A percentile compares a stretch with the other conserved stretches of the same genome.
These are phyloP conservation scores for Populus alba DNA, from an alignment of 345 rosid species.

Conservation along the genomic window DNA sequence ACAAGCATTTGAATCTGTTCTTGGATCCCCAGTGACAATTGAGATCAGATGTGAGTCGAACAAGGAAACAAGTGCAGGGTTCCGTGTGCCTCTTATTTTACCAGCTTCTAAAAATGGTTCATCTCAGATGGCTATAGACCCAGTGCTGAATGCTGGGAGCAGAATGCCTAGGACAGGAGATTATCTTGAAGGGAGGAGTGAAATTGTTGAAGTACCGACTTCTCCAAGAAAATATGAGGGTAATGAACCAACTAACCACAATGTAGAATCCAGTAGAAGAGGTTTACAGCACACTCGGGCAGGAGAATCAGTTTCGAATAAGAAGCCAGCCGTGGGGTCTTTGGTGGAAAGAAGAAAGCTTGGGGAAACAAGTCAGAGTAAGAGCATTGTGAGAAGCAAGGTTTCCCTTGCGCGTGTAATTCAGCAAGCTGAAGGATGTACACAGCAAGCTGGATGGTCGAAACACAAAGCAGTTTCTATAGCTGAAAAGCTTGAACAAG, in stretches of 20 bases:
- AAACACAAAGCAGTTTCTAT: slow-evolving; percentile 77
- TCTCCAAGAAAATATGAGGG: slow-evolving; percentile 40
- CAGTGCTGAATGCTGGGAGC: slow-evolving; percentile 18
- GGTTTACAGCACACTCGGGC: slow-evolving; percentile 23
- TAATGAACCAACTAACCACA: slow-evolving; percentile 26
- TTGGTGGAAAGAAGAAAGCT: slow-evolving; percentile 41
- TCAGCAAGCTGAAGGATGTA: slow-evolving; percentile 81
- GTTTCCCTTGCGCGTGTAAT: slow-evolving; percentile 84
- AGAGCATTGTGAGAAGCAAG: slow-evolving; percentile 87
- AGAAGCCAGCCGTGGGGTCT: slow-evolving; percentile 25
- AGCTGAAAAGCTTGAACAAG: slow-evolving; percentile 94
- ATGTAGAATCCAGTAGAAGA: slow-evolving; percentile 30
- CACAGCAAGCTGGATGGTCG: slow-evolving; percentile 71
- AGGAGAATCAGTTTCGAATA: slow-evolving; percentile 28
- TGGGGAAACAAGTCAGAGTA: slow-evolving; percentile 54
- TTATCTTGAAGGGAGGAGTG: slow-evolving; percentile 48
- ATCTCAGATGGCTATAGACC: slow-evolving; percentile 27
- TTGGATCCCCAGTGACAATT: slow-evolving; percentile 70
- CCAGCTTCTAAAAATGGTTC: slow-evolving; percentile 44
- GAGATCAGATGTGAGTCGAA: slow-evolving; percentile 71
- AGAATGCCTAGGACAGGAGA: slow-evolving; percentile 22
- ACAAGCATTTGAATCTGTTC: slow-evolving; percentile 79
- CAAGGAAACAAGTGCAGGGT: slow-evolving; percentile 37
- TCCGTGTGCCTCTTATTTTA: slow-evolving; percentile 32
- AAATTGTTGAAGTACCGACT: slow-evolving; percentile 67